Conservation (phyloP, 2,329 filamentous ascomycete genomes). For the Colletotrichum godetiae region DNA sequence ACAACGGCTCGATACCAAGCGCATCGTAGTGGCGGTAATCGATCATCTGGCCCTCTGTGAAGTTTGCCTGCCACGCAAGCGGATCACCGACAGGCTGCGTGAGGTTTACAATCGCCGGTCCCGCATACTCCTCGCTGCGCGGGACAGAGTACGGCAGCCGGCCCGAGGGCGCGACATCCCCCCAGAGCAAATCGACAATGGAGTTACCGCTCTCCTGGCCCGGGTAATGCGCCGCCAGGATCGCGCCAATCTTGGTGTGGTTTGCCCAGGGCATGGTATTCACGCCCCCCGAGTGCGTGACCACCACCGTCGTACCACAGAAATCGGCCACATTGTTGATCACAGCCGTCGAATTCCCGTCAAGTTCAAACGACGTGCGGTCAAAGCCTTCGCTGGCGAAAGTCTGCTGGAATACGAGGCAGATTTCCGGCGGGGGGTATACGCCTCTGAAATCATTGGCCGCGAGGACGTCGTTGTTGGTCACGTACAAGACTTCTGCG, state of each 20-base stretch:
- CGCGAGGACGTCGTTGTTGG: too few species aligned
- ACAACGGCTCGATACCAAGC: neutral
- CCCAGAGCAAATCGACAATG: too few species aligned
- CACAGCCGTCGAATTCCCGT: neutral
- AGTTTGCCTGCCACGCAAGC: neutral
- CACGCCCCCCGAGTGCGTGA: neutral
- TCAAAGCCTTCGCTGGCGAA: neutral
- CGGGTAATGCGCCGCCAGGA: neutral
- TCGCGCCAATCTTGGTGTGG: neutral
- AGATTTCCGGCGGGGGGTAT: neutral
- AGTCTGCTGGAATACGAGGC: neutral
- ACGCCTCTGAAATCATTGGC: neutral
- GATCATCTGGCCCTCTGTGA: neutral
- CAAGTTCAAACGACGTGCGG: neutral
- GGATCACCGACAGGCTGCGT: too few species aligned
- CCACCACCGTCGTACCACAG: neutral
- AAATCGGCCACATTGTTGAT: neutral
- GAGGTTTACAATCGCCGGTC: too few species aligned
- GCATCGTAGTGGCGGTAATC: neutral
- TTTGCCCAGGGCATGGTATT: neutral
- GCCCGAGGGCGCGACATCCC: too few species aligned
- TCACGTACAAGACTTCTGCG: too few species aligned
- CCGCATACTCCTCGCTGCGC: too few species aligned
- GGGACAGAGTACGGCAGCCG: too few species aligned
- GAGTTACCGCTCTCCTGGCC: neutral